A percentile compares a stretch with the other conserved stretches of the same genome.
These are phyloP conservation scores for Globisporangium barbulae DNA, from an alignment of 352 stramenopile species.

Conservation along the genomic window DNA sequence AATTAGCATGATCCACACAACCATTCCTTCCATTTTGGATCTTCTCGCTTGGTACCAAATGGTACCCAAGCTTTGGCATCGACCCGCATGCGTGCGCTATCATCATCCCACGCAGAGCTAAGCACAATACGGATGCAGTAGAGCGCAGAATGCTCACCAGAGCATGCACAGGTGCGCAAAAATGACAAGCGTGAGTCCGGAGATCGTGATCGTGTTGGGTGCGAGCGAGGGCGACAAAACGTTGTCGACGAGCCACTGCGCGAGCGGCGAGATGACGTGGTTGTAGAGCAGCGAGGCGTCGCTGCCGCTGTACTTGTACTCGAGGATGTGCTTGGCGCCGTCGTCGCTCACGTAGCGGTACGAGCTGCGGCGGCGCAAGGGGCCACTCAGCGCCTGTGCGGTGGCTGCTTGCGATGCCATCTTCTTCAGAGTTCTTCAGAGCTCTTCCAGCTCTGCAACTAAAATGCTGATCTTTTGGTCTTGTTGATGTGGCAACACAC, in stretches of 20 bases:
- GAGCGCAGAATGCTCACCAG: conserved; percentile 28
- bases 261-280: conserved; percentile 69
- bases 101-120: neutral
- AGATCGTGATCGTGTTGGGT: conserved; percentile 84
- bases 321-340: conserved; percentile 60
- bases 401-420: neutral
- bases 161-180: conserved; percentile 74
- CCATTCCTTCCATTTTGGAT: neutral
- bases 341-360: conserved; percentile 74
- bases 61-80: neutral
- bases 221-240: conserved; percentile 67
- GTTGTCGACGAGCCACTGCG: conserved; percentile 73
- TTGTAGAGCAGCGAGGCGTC: conserved; percentile 85
- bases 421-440: neutral
- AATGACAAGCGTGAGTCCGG: conserved; percentile 65
- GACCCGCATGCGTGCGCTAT: neutral
- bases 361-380: conserved; percentile 9
- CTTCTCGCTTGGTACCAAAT: neutral
- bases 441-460: too few relatives aligned
- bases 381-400: neutral
- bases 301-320: conserved; percentile 86
- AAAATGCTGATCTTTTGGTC: too few relatives aligned
- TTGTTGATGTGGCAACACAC: too few relatives aligned
- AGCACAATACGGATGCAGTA: neutral
- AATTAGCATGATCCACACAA: neutral